These are phyloP conservation scores for Hyphopichia fennica DNA, from an alignment of 1,139 yeast genomes.

Conservation along the genomic window DNA sequence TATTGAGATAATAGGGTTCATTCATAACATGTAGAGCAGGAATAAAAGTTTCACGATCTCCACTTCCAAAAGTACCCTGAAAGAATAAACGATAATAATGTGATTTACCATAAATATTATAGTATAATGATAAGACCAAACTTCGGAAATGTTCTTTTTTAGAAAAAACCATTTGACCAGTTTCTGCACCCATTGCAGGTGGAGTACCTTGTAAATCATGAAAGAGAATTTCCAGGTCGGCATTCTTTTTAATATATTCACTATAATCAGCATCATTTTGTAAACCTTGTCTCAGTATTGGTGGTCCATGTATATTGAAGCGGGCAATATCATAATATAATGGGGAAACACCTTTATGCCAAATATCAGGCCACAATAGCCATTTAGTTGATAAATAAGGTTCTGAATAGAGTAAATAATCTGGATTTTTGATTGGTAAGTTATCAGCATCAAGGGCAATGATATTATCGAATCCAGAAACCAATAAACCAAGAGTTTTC, in stretches of 20 bases:
- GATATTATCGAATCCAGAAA: conserved; percentile 22
- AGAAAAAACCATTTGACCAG: conserved; percentile 26
- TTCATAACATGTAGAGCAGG: conserved; percentile 25
- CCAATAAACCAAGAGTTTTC: conserved; percentile 21
- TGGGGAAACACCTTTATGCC: conserved; percentile 25
- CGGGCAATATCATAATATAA: conserved; percentile 24
- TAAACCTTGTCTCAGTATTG: conserved; percentile 17
- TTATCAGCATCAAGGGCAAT: conserved; percentile 24
- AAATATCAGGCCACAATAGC: conserved; percentile 26
- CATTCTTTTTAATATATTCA: conserved; percentile 13
- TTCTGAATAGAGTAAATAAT: conserved; percentile 14
- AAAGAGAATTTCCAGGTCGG: conserved; percentile 11
- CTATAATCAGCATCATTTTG: conserved; percentile 16
- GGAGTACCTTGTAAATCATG: conserved; percentile 24
- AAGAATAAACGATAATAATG: conserved; percentile 21
- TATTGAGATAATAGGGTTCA: conserved; percentile 22
- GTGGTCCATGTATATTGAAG: conserved; percentile 15
- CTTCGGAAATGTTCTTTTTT: conserved; percentile 20
- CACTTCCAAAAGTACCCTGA: conserved; percentile 20
- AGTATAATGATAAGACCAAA: conserved; percentile 21
- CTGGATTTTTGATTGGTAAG: conserved; percentile 24
- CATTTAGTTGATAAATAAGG: conserved; percentile 17
- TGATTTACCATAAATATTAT: conserved; percentile 21
- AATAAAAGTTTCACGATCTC: conserved; percentile 26
- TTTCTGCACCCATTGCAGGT: conserved; percentile 17